Evolutionary conservation across 192 early-diverging fungal species (phyloP).

Genomic region (Backusella circina): DNA sequence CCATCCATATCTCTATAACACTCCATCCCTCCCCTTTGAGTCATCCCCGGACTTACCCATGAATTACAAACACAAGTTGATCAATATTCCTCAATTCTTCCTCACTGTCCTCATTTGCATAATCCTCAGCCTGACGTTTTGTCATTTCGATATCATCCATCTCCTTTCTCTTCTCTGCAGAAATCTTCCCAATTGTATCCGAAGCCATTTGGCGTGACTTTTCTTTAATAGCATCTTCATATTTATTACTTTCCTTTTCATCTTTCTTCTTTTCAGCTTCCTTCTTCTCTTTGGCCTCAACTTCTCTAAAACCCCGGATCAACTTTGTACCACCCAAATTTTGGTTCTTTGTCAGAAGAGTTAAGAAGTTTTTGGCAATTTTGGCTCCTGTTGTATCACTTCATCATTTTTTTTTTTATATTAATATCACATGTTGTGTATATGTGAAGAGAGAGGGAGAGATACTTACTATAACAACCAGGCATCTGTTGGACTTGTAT

Average conservation of each 20-base stretch:
- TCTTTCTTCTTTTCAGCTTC: not conserved
- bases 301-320: conserved; percentile 71
- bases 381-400: conserved; percentile 31
- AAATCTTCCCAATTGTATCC: not conserved
- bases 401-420: not conserved
- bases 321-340: conserved; percentile 66
- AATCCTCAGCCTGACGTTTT: conserved; percentile 40
- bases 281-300: conserved; percentile 31
- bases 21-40: not conserved
- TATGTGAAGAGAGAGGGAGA: not conserved
- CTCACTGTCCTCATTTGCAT: conserved; percentile 45
- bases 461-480: conserved; percentile 51
- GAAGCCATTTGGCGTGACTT: not conserved
- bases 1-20: not conserved
- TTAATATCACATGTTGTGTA: not conserved
- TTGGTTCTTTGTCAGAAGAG: conserved; percentile 45
- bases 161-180: not conserved
- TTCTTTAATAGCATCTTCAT: not conserved
- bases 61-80: conserved; percentile 80
- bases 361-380: conserved; percentile 48
- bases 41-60: conserved; percentile 44
- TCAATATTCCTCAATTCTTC: conserved; percentile 64
- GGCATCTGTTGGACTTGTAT: conserved; percentile 59
- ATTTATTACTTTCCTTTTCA: not conserved
- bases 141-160: not conserved